Evolutionary conservation across 495 filamentous ascomycete genomes (phyloP).

Genomic region (Pseudomonodictys pantanalensis): DNA sequence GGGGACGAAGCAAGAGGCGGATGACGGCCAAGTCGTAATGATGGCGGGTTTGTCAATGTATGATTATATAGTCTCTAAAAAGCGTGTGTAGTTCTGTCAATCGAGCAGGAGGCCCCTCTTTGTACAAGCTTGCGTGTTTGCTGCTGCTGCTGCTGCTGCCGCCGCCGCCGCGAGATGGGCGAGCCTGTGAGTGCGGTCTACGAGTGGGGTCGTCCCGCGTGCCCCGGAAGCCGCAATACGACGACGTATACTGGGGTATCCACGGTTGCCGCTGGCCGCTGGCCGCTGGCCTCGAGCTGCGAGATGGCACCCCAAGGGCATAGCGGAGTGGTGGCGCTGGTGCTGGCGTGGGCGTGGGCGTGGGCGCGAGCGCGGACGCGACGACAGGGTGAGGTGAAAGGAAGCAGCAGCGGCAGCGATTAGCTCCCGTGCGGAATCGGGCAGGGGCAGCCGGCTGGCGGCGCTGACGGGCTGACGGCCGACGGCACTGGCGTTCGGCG

Average conservation of each 20-base stretch:
- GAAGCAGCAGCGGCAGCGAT: constrained; percentile 2
- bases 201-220: background rate
- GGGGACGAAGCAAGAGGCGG: constrained; percentile 2
- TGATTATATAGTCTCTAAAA: constrained; percentile 31
- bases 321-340: background rate
- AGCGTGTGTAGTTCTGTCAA: constrained; percentile 21
- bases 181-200: no score
- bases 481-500: constrained; percentile 3
- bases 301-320: no score
- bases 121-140: no score
- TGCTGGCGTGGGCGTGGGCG: background rate
- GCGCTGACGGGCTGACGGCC: background rate
- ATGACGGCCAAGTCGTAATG: constrained; percentile 26
- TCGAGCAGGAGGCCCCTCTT: constrained; percentile 21
- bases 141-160: no score
- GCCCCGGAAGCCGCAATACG: background rate
- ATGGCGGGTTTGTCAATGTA: constrained; percentile 30
- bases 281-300: no score
- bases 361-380: background rate
- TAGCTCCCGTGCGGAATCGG: constrained; percentile 13
- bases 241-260: background rate
- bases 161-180: no score
- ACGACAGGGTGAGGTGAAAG: constrained; percentile 10
- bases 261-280: no score
- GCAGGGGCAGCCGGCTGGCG: no score